phyloP scores from a whole-genome alignment of 2,329 filamentous ascomycete genomes.

The Scedosporium minutisporum region DNA sequence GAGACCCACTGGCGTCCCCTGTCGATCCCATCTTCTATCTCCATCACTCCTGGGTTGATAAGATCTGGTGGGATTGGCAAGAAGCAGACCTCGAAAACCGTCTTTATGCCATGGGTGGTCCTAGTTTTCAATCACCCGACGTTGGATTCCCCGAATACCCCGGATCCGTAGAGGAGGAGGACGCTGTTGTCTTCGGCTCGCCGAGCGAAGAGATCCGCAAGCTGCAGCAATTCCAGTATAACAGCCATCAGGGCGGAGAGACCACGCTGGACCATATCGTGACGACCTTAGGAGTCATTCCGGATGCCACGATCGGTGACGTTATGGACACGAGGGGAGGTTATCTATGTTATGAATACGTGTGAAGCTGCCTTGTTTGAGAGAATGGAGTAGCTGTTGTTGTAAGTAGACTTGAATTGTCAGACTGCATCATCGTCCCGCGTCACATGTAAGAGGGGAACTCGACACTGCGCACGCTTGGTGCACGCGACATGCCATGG shows the following conservation, averaged over 20 bases:
- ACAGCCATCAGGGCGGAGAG: constrained; percentile 7
- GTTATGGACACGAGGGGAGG: constrained; percentile 10
- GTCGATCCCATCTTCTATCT: constrained; percentile 14
- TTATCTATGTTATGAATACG: constrained; percentile 10
- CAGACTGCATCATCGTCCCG: too few species aligned
- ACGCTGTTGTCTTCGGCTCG: neutral
- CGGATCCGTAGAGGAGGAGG: neutral
- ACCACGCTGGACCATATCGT: constrained; percentile 10
- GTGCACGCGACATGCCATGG: too few species aligned
- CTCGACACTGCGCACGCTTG: too few species aligned
- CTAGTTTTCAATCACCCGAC: neutral
- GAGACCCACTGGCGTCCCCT: constrained; percentile 5
- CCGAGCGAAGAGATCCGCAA: neutral
- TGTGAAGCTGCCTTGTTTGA: constrained; percentile 3
- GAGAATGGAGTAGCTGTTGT: neutral
- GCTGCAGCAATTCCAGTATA: neutral
- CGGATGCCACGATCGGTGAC: constrained; percentile 6
- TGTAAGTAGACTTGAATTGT: too few species aligned
- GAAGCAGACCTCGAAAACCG: constrained; percentile 5
- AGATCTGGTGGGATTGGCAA: constrained; percentile 14
- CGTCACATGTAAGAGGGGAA: too few species aligned
- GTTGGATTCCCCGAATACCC: constrained; percentile 1
- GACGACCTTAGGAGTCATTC: constrained; percentile 9
- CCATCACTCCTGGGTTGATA: constrained; percentile 14
- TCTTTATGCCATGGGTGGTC: constrained; percentile 7